Conservation (phyloP, 805 yeast genomes). For the Cyberlindnera subsufficiens region DNA sequence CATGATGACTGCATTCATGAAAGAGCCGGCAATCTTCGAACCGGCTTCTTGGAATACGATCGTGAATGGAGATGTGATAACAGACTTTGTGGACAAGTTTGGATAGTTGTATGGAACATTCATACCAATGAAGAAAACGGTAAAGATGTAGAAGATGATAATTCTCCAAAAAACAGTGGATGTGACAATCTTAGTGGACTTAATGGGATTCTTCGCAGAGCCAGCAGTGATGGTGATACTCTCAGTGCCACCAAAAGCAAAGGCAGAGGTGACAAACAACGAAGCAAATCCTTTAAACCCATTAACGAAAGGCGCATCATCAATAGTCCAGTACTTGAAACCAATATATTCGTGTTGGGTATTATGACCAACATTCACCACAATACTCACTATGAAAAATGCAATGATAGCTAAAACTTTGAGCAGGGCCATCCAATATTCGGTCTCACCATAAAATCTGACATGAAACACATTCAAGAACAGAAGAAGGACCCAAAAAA, state of each 20-base stretch:
- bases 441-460: conserved; percentile 54
- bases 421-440: conserved; percentile 57
- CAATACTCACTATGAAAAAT: conserved; percentile 48
- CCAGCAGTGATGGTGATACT: conserved; percentile 53
- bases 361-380: conserved; percentile 39
- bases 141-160: conserved; percentile 40
- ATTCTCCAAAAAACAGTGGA: conserved; percentile 53
- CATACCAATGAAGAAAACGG: conserved; percentile 43
- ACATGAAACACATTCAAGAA: conserved; percentile 44
- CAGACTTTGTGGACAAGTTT: conserved; percentile 44
- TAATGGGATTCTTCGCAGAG: conserved; percentile 47
- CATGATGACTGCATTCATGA: conserved; percentile 54
- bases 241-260: conserved; percentile 56
- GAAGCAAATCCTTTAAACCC: conserved; percentile 47
- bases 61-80: conserved; percentile 61
- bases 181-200: conserved; percentile 48
- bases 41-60: conserved; percentile 62
- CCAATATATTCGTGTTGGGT: conserved; percentile 43
- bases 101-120: conserved; percentile 48
- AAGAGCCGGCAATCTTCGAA: conserved; percentile 51
- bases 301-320: conserved; percentile 45
- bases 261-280: conserved; percentile 49
- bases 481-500: conserved; percentile 45
- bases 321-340: conserved; percentile 43
- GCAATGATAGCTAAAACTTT: conserved; percentile 58